Conservation (phyloP, 306 rosid species). For the Prinsepia uniflora region DNA sequence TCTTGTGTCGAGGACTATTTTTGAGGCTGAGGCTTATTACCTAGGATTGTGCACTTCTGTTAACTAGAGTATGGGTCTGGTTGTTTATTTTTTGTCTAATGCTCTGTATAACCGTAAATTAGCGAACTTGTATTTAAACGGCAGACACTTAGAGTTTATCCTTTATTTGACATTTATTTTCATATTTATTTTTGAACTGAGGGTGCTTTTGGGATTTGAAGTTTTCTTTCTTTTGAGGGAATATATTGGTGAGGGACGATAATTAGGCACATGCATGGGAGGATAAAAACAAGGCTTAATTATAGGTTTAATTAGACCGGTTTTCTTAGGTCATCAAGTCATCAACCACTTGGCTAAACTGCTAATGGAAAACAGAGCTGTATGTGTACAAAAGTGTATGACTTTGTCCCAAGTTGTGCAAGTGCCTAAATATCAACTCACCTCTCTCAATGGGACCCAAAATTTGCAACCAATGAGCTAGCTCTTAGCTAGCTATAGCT, state of each 20-base stretch:
- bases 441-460: slow-evolving; percentile 4
- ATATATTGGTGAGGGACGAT: not conserved
- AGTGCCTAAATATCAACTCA: not conserved
- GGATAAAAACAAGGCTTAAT: not conserved
- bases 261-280: slow-evolving; percentile 2
- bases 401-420: slow-evolving; percentile 12
- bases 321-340: slow-evolving; percentile 8
- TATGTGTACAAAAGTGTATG: not conserved
- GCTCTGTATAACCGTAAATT: too few species aligned
- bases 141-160: too few species aligned
- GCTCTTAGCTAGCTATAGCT: not conserved
- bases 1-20: too few species aligned
- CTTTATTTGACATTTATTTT: too few species aligned
- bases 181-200: too few species aligned
- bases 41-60: too few species aligned
- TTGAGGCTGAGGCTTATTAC: too few species aligned
- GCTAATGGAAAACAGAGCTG: slow-evolving; percentile 8
- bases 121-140: too few species aligned
- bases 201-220: too few species aligned
- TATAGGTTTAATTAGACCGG: slow-evolving; percentile 7
- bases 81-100: too few species aligned
- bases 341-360: not conserved
- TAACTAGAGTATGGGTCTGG: too few species aligned
- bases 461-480: not conserved
- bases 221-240: not conserved